Conservation (phyloP, 75 land plant species). For the Gnetum montanum region DNA sequence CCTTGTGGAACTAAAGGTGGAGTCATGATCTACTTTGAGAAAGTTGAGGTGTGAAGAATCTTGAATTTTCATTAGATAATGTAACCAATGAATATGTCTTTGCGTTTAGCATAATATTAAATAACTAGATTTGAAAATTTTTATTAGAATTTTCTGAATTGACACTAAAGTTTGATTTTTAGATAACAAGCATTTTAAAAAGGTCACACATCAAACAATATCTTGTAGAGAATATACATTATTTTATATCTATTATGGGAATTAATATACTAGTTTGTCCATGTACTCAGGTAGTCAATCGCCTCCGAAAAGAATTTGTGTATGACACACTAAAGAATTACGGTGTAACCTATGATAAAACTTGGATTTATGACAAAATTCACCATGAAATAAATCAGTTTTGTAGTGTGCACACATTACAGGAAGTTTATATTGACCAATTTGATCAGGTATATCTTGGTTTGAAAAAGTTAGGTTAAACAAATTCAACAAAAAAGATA, state of each 20-base stretch:
- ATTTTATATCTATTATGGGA: not conserved
- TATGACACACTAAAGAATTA: conserved; percentile 80
- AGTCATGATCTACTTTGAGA: conserved; percentile 89
- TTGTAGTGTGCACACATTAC: conserved; percentile 83
- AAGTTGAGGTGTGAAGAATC: conserved; percentile 57
- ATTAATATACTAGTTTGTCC: not conserved
- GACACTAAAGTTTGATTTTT: too few relatives aligned
- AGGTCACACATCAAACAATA: not conserved
- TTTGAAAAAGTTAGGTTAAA: not conserved
- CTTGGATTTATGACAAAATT: conserved; percentile 98
- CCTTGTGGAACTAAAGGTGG: conserved; percentile 99
- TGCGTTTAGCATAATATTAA: not conserved
- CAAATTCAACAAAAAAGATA: not conserved
- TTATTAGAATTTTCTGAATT: not conserved
- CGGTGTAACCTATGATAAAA: conserved; percentile 93
- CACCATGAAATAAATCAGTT: conserved; percentile 99
- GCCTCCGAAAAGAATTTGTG: conserved; percentile 76
- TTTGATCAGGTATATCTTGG: conserved; percentile 59
- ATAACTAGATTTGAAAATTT: not conserved
- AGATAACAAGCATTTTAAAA: not conserved
- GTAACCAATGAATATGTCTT: not conserved
- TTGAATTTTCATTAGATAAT: not conserved
- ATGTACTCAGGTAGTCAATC: conserved; percentile 81
- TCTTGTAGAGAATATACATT: not conserved
- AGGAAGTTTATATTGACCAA: conserved; percentile 94